Evolutionary conservation across 2,329 filamentous ascomycete genomes (phyloP), one percentile per base, ranked within the genome.

Genomic region (Colletotrichum sp.): DNA sequence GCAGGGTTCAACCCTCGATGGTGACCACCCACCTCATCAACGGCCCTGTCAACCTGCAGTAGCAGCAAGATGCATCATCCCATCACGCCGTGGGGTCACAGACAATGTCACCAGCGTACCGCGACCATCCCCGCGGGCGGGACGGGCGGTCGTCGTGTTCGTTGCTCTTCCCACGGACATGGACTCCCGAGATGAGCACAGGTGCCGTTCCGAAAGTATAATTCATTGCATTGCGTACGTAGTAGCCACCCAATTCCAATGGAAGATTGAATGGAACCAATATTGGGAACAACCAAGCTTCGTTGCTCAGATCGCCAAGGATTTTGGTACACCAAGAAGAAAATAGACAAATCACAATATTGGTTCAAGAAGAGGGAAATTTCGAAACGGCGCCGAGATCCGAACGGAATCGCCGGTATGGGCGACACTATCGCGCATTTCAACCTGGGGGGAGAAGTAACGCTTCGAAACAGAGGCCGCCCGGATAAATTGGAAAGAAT

Each of bases 391-490:
- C 12, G 36, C 36, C 36, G 63, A 39, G 48, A 68, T 26, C 52
- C 32, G 32, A 52, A 59, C 52, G 66, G 52, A 43, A 36, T 60
- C 18, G 32, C 66, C 66, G 66, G 66, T 18, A 7, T 24, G 43
- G 43, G 10, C 26, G 24, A 43, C 7, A 24, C 28, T 30, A 36
- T 30, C 52, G 6, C 21, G 7, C 59, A 60, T n/a, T 34, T 30
- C 36, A 66, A 36, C 30, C 39, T 55, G 24, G 26, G 30, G 39
- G 39, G 0, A n/a, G 18, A n/a, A 21, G 43, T 21, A 52, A 52
- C 28, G 63, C 55, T 72, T 34, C 52, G 57, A 76, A 76, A 74
- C 65, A 69, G 32, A 57, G 65, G 34, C 57, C 32, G 48, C 48
- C 70, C 28, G 59, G 26, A 65, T 60, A 39, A 26, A 34, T 26